Evolutionary conservation across 257 asterid genomes (phyloP).

Genomic region (Ocimum tenuiflorum): DNA sequence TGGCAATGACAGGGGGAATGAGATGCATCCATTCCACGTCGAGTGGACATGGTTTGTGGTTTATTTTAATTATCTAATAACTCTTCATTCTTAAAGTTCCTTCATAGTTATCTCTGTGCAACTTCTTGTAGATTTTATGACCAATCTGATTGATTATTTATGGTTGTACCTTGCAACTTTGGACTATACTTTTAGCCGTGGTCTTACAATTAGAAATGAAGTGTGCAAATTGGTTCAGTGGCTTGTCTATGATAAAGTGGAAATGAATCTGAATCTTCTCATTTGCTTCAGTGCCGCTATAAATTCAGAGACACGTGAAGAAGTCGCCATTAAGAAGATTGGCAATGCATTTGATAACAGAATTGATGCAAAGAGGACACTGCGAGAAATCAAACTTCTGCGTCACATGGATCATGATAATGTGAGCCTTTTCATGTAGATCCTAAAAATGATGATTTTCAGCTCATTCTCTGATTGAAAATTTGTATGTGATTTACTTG

Average conservation of each 20-base stretch:
- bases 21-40: neutral
- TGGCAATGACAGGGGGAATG: neutral
- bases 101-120: neutral
- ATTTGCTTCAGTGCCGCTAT: constrained; percentile 61
- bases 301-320: constrained; percentile 73
- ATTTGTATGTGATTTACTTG: neutral
- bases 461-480: too few relatives aligned
- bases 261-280: constrained; percentile 25
- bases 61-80: neutral
- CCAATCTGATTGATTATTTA: neutral
- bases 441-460: too few relatives aligned
- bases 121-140: neutral
- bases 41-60: neutral
- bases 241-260: neutral
- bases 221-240: neutral
- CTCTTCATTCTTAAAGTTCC: neutral
- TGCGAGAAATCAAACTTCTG: constrained; percentile 79
- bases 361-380: too few relatives aligned
- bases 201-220: neutral
- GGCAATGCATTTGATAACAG: constrained; percentile 91
- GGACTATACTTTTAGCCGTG: neutral
- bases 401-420: constrained; percentile 81
- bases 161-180: neutral
- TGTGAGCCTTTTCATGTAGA: constrained; percentile 37
- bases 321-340: constrained; percentile 85